Conservation (phyloP, 2,329 filamentous ascomycete genomes). For the Fusarium sp. region DNA sequence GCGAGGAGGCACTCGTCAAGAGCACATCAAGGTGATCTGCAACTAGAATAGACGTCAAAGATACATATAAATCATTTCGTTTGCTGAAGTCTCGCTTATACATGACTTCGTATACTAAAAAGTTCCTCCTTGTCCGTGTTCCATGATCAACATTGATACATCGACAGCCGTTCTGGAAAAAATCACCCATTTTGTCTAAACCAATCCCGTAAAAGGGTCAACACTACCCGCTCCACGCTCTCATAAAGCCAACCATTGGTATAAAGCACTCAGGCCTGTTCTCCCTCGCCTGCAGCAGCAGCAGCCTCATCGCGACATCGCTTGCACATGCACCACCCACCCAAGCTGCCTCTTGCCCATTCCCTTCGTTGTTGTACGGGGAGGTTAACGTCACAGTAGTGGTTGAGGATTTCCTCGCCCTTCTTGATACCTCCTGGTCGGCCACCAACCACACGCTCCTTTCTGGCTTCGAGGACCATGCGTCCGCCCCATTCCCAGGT, state of each 20-base stretch:
- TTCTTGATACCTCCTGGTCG: constrained; percentile 71
- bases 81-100: constrained; percentile 4
- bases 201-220: constrained; percentile 14
- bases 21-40: background rate
- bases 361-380: constrained; percentile 84
- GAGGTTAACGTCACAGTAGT: constrained; percentile 90
- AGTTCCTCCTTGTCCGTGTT: background rate
- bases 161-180: constrained; percentile 6
- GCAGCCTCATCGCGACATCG: constrained; percentile 80
- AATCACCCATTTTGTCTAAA: constrained; percentile 28
- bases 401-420: constrained; percentile 89
- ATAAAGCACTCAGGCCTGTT: constrained; percentile 16
- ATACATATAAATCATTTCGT: background rate
- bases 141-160: background rate
- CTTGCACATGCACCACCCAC: constrained; percentile 87
- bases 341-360: constrained; percentile 88
- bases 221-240: constrained; percentile 8
- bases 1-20: background rate
- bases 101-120: constrained; percentile 5
- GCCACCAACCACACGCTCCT: constrained; percentile 65
- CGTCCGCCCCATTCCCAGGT: constrained; percentile 90
- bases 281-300: constrained; percentile 36
- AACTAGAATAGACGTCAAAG: background rate
- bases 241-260: background rate
- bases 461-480: constrained; percentile 75